Evolutionary conservation across 2,329 filamentous ascomycete species (phyloP).

Genomic region (Aspergillus chevalieri): DNA sequence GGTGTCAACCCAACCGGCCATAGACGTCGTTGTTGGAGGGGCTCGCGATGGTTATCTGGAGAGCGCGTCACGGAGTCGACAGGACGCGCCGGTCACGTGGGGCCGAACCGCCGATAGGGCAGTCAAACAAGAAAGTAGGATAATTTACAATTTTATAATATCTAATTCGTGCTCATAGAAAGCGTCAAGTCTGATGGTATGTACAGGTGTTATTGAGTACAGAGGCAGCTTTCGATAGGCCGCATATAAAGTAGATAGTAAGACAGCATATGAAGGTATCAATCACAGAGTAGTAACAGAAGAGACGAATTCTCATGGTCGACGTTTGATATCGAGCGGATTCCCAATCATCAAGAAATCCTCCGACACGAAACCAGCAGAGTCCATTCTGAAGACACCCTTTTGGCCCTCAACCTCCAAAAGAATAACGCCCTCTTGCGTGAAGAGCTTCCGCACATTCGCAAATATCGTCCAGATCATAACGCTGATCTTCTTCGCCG

Average conservation of each 20-base stretch:
- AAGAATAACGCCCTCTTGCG: conserved; percentile 36
- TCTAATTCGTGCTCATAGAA: no score
- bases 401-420: conserved; percentile 31
- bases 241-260: neutral
- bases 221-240: neutral
- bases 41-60: conserved; percentile 13
- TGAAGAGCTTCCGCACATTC: conserved; percentile 34
- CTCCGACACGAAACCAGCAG: conserved; percentile 28
- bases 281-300: neutral
- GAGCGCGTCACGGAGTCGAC: conserved; percentile 11
- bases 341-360: conserved; percentile 31
- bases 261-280: neutral
- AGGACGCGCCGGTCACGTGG: conserved; percentile 27
- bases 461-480: conserved; percentile 27
- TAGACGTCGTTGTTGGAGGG: conserved; percentile 15
- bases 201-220: neutral
- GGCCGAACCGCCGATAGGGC: neutral
- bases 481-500: conserved; percentile 25
- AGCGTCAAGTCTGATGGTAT: neutral
- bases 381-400: conserved; percentile 32
- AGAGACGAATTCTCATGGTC: neutral
- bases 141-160: no score
- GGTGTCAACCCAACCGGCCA: neutral
- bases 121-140: neutral
- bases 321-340: conserved; percentile 8